Evolutionary conservation across 2,329 filamentous ascomycete genomes (phyloP).

Genomic region (Epichloe sibirici): DNA sequence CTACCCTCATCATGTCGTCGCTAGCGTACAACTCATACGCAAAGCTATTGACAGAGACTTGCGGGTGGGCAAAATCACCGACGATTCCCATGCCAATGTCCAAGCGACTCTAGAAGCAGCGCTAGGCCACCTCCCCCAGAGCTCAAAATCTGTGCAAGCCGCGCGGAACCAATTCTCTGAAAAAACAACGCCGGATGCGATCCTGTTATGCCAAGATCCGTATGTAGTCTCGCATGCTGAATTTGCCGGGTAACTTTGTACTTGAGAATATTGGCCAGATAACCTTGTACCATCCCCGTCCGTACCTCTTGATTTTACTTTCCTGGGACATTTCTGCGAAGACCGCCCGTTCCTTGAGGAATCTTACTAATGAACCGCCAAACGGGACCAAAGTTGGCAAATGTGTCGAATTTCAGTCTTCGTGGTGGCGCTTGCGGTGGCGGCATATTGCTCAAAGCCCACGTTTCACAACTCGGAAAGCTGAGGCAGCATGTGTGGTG

Average conservation of each 20-base stretch:
- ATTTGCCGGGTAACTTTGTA: conserved; percentile 4
- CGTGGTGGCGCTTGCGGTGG: no score
- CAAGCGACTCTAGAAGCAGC: conserved; percentile 15
- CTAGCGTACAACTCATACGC: conserved; percentile 17
- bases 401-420: no score
- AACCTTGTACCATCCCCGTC: no score
- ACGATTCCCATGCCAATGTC: conserved; percentile 15
- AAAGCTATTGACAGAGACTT: conserved; percentile 20
- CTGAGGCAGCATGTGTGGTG: no score
- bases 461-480: no score
- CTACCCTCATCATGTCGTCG: conserved; percentile 18
- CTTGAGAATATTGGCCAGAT: not conserved
- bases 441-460: no score
- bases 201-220: conserved; percentile 6
- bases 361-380: no score
- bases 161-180: conserved; percentile 14
- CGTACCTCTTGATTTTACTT: no score
- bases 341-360: no score
- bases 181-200: not conserved
- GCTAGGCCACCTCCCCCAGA: conserved; percentile 16
- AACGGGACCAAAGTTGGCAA: no score
- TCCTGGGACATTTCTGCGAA: no score
- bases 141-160: conserved; percentile 20
- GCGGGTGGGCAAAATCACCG: conserved; percentile 12
- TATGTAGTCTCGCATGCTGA: conserved; percentile 6